Evolutionary conservation across 1,139 yeast genomes (phyloP), one percentile per base, ranked within the genome.

Genomic region (Pichia sp.): DNA sequence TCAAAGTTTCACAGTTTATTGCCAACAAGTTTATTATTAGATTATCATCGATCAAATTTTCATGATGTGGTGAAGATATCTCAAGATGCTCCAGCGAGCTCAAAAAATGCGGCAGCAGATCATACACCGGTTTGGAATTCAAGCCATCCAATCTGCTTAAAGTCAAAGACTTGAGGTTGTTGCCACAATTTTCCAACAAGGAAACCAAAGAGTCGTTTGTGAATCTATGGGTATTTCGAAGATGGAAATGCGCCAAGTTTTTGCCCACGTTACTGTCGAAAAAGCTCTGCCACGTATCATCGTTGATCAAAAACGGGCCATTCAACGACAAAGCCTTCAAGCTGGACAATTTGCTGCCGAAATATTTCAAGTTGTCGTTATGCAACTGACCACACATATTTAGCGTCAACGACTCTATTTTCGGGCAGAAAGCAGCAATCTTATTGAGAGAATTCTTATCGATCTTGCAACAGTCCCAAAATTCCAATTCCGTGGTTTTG

Each of bases 371-470:
- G 56, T 88, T 86, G 61, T 85, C 91, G 67, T 88, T 88, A 63
- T 86, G 91, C 43, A 93, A 72, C 63, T 88, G 95, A 3, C 99
- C 99, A 73, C 98, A 93, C 97, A 91, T 92, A 58, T 83, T 83
- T 49, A 93, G 73, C 0, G 86, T 85, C 45, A 93, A 70, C 2
- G 76, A 71, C 61, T 80, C 84, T 4, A 93, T 60, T 43, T 84
- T 75, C 0, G 97, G 97, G 61, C 97, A 88, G 67, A 73, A 87
- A 0, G 96, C 77, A 0, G 92, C 92, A 46, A 93, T 82, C 61
- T 83, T 78, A 61, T 80, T 79, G 56, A 86, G 77, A 0, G 95
- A 80, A 60, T 81, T 86, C 45, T 79, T 77, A 38, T 81, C 81
- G 34, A 93, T 78, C 55, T 84, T 84, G 1, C 97, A 90, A 68